Evolutionary conservation across 345 rosid genomes (phyloP).

Genomic region (Boechera retrofracta): DNA sequence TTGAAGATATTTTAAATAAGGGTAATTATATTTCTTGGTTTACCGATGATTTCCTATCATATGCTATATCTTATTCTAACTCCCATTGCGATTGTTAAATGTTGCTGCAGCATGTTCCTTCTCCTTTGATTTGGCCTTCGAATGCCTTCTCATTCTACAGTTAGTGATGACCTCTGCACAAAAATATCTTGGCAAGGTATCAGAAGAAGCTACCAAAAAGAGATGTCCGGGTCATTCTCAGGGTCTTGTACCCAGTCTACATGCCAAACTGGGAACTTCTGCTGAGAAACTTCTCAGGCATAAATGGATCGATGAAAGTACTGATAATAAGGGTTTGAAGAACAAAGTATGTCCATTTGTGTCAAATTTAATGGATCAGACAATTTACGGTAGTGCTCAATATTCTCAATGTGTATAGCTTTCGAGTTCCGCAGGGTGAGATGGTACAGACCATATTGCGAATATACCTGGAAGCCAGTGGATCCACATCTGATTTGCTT

Average conservation of each 20-base stretch:
- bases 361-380: constrained; percentile 17
- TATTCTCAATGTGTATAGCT: constrained; percentile 33
- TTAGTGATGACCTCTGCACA: constrained; percentile 56
- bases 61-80: constrained; percentile 17
- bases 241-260: constrained; percentile 49
- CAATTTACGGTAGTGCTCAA: constrained; percentile 9
- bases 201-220: constrained; percentile 49
- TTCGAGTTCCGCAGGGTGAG: constrained; percentile 64
- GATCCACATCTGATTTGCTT: constrained; percentile 64
- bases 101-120: constrained; percentile 74
- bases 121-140: constrained; percentile 71
- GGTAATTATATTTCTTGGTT: constrained; percentile 49
- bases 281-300: constrained; percentile 71
- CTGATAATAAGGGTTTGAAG: constrained; percentile 75
- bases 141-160: constrained; percentile 68
- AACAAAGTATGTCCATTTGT: constrained; percentile 60
- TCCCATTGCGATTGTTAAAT: constrained; percentile 15
- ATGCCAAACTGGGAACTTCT: constrained; percentile 59
- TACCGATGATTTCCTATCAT: constrained; percentile 6
- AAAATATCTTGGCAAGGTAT: constrained; percentile 45
- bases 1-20: constrained; percentile 60
- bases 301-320: constrained; percentile 58
- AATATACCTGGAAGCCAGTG: constrained; percentile 68
- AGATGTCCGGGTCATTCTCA: constrained; percentile 38
- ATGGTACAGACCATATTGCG: constrained; percentile 66